Evolutionary conservation across 345 rosid genomes (phyloP).

Genomic region (Populus pruinosa): DNA sequence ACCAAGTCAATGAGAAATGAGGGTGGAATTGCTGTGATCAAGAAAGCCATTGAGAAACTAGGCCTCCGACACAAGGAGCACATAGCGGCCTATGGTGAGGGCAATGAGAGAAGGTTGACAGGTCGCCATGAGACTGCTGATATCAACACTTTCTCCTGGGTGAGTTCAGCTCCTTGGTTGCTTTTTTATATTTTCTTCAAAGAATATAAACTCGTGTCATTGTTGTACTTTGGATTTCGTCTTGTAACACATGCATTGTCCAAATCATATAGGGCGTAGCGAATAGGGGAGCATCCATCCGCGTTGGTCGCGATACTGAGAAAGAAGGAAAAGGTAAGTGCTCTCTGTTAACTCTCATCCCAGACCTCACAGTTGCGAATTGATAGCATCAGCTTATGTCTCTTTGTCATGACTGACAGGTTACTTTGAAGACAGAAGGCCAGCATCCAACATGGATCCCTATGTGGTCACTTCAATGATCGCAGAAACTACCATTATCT

Average conservation of each 20-base stretch:
- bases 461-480: conserved; percentile 80
- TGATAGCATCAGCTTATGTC: not conserved
- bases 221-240: not conserved
- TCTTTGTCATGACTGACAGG: conserved; percentile 26
- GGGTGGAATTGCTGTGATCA: conserved; percentile 59
- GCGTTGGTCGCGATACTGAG: conserved; percentile 81
- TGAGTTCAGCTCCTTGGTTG: conserved; percentile 11
- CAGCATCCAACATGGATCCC: conserved; percentile 92
- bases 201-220: not conserved
- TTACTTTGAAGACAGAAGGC: conserved; percentile 86
- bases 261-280: conserved; percentile 58
- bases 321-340: conserved; percentile 52
- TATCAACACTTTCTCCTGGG: conserved; percentile 74
- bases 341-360: not conserved
- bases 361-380: not conserved
- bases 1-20: conserved; percentile 82
- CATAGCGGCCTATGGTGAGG: conserved; percentile 76
- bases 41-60: conserved; percentile 73
- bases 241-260: not conserved
- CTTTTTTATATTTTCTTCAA: not conserved
- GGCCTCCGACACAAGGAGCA: conserved; percentile 69
- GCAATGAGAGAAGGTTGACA: conserved; percentile 73
- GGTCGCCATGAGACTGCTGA: conserved; percentile 85
- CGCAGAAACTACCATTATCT: conserved; percentile 71
- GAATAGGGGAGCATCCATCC: conserved; percentile 77